Base-by-base conservation (phyloP, 164 flowering plant species). In the Cinnamomum chago region DNA sequence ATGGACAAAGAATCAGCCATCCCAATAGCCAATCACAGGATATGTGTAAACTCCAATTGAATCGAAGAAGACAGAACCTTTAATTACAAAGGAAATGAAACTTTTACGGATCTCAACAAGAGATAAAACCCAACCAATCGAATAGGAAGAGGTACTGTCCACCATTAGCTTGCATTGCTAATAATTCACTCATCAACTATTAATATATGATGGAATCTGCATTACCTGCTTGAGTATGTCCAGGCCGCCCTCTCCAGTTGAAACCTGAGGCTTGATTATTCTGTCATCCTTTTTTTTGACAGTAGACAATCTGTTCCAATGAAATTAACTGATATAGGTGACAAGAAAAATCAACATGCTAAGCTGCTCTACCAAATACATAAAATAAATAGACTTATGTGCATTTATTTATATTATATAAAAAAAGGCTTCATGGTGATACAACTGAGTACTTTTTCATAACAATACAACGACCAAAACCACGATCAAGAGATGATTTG, bases 391-490 rank as follows among this genome's bases (percentile, higher is more conserved):
- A 13, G 11, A 27, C 27, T 27, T 27, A 27, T 27, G 27, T 27
- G 27, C 27, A 27, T 27, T 27, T 27, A 27, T 27, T 27, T n/a
- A n/a, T 27, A 27, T 27, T 27, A 27, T 27, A 27, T 27, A 27
- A 27, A 27, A 27, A 27, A 11, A 65, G 5, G 30, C 58, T 24
- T 22, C 23, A 17, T 23, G 23, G 9, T 20, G 28, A 22, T 50
- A 4, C 17, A 17, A 35, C 17, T 30, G 27, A 27, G 28, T 85
- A 90, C 94, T 88, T 92, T 80, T 94, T 94, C 89, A 92, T 82
- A 22, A 91, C 94, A 79, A 95, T 93, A 81, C 98, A 95, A 52
- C 97, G 98, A 18, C 99, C 98, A 86, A 95, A 95, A 33, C 98
- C 99, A 73, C 97, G 98, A 85, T 95, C 99, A 7, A 95, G 84